Base-by-base conservation (phyloP, 306 rosid genomes). In the Prunus dulcis region DNA sequence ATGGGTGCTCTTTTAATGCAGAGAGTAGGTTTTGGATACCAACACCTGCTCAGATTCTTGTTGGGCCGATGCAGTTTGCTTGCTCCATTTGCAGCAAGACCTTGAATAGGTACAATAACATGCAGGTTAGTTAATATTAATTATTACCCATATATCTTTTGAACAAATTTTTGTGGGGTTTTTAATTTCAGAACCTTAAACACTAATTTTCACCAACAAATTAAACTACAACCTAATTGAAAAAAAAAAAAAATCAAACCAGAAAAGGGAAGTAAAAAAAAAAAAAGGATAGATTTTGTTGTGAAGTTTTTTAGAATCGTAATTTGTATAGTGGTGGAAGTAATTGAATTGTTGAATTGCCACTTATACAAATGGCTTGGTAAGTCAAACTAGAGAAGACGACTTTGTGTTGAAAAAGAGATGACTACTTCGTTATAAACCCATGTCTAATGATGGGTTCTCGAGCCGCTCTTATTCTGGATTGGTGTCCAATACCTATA, bases 1-100 rank as follows among this genome's bases (percentile, higher is more conserved):
- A 80, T 79, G 90, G 93, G 2, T 82, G 62, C 67, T 77, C 89
- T 72, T 86, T 88, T 55, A 82, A 79, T 22, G 55, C 66, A 8
- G 89, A 91, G 77, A 90, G 87, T 77, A 89, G 97, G 88, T 95
- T 95, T 81, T 95, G 99, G 99, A 95, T 95, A 67, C 99, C 99
- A 63, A 90, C 97, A 32, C 92, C 97, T 9, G 88, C 99, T 0
- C 99, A 95, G 82, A 92, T 95, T 72, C 96, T 95, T 69, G 93
- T 95, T 71, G 98, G 98, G 3, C 96, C 98, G 28, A 95, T 95
- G 97, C 97, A 95, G 74, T 95, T 95, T 88, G 89, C 92, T 85
- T 95, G 96, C 83, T 86, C 95, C 78, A 95, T 95, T 25, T 95
- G 98, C 85, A 86, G 82, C 84, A 95, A 95, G 73, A 92, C 93